Percentiles rank a stretch among this genome's conserved stretches.
These are phyloP conservation scores for Pleodorina starrii DNA, from an alignment of 139 green algal species.

Conservation along the genomic window DNA sequence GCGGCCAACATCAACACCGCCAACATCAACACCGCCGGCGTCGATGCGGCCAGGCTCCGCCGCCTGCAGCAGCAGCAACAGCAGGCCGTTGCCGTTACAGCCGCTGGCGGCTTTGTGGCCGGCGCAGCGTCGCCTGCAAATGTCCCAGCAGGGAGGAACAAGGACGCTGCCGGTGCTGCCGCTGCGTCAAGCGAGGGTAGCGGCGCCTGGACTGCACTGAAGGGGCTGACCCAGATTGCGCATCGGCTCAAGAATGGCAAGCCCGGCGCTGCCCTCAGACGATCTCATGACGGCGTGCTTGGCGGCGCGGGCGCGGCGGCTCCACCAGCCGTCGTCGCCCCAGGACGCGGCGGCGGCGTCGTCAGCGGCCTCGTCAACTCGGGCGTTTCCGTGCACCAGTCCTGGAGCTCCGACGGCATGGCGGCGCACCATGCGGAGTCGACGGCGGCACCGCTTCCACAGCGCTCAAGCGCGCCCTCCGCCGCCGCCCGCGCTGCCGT, in stretches of 20 bases:
- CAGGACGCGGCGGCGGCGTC: neutral
- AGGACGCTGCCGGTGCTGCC: neutral
- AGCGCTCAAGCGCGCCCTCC: neutral
- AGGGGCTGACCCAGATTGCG: too few species aligned
- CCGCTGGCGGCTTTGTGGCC: neutral
- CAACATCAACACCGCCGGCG: too few species aligned
- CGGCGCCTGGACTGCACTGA: neutral
- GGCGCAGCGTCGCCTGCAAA: too few species aligned
- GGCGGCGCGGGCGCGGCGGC: neutral
- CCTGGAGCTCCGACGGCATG: slow-evolving; percentile 30
- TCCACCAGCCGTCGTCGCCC: neutral
- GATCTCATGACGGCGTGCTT: neutral
- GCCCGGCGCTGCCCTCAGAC: neutral
- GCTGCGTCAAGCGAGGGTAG: slow-evolving; percentile 21
- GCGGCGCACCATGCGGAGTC: neutral
- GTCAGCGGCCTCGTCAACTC: neutral
- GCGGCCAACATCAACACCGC: too few species aligned
- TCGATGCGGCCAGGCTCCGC: neutral
- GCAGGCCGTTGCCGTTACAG: neutral
- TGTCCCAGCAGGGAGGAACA: neutral
- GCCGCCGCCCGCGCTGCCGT: neutral
- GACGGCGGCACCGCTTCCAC: neutral
- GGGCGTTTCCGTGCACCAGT: neutral
- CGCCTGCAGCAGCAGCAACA: neutral
- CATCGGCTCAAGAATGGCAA: neutral